Conservation (phyloP, 495 filamentous ascomycete species). For the Penicillium samsonianum region DNA sequence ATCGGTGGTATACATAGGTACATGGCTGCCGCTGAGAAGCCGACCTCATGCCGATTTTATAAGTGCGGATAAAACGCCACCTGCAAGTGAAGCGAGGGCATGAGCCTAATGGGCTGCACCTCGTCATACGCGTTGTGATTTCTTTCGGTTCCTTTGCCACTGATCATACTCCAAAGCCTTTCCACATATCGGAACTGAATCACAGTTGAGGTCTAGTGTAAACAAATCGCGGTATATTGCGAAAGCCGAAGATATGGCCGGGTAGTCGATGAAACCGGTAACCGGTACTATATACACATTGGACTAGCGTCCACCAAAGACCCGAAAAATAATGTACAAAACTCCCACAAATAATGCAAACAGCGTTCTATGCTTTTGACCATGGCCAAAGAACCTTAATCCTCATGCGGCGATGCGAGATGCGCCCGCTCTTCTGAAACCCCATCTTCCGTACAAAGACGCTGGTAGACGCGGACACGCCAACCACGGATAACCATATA, state of each 20-base stretch:
- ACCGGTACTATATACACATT: conserved; percentile 9
- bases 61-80: no score
- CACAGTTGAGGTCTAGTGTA: no score
- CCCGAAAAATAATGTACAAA: conserved; percentile 4
- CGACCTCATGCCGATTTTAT: not conserved
- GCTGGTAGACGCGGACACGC: conserved; percentile 32
- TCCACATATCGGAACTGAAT: no score
- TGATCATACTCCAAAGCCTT: no score
- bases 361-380: not conserved
- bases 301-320: not conserved
- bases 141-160: no score
- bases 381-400: not conserved
- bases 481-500: conserved; percentile 32
- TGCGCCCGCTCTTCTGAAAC: conserved; percentile 18
- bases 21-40: not conserved
- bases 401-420: conserved; percentile 17
- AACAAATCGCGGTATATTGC: not conserved
- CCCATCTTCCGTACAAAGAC: conserved; percentile 16
- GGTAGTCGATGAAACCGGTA: not conserved
- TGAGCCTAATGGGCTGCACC: no score
- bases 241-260: not conserved
- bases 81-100: no score
- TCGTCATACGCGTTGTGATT: no score
- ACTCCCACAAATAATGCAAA: conserved; percentile 12
- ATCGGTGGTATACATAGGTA: no score